phyloP scores from a whole-genome alignment of 495 filamentous ascomycete genomes.

The Podospora fimiseda region DNA sequence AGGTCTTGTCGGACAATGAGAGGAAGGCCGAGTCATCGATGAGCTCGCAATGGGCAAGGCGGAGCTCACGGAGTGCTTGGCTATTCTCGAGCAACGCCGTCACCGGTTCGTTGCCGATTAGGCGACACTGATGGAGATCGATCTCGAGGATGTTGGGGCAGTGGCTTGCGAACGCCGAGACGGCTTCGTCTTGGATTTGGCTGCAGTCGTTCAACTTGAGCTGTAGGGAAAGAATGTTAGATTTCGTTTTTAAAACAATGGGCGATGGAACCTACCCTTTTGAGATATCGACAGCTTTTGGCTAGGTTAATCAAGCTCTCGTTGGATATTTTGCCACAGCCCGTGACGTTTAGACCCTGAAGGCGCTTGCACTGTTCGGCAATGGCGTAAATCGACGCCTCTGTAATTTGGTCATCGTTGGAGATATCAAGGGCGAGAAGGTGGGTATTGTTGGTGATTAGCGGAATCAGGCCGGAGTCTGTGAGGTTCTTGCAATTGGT shows the following conservation, averaged over 20 bases:
- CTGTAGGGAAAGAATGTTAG: constrained; percentile 41
- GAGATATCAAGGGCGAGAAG: constrained; percentile 91
- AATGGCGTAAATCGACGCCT: constrained; percentile 71
- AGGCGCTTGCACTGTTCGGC: constrained; percentile 74
- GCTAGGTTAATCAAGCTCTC: constrained; percentile 78
- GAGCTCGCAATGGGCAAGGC: constrained; percentile 73
- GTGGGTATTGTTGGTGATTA: constrained; percentile 72
- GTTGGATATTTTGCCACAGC: constrained; percentile 77
- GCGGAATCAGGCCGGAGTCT: constrained; percentile 70
- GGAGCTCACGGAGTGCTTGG: constrained; percentile 77
- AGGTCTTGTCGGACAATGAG: constrained; percentile 57
- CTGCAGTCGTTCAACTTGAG: constrained; percentile 89
- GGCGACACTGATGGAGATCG: constrained; percentile 80
- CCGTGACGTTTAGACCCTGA: constrained; percentile 90
- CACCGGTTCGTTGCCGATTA: constrained; percentile 72
- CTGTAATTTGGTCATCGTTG: constrained; percentile 69
- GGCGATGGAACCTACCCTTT: constrained; percentile 57
- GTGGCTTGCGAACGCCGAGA: constrained; percentile 77
- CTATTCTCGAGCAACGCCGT: constrained; percentile 70
- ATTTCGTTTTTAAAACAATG: too few relatives aligned
- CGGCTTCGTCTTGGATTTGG: constrained; percentile 69
- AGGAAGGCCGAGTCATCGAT: constrained; percentile 84
- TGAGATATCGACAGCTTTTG: constrained; percentile 75
- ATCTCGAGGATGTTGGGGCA: constrained; percentile 94
- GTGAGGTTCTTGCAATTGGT: constrained; percentile 83